Percentiles rank a stretch among this genome's conserved stretches.
These are phyloP conservation scores for Saururus chinensis DNA, from an alignment of 164 flowering plant species.

Conservation along the genomic window DNA sequence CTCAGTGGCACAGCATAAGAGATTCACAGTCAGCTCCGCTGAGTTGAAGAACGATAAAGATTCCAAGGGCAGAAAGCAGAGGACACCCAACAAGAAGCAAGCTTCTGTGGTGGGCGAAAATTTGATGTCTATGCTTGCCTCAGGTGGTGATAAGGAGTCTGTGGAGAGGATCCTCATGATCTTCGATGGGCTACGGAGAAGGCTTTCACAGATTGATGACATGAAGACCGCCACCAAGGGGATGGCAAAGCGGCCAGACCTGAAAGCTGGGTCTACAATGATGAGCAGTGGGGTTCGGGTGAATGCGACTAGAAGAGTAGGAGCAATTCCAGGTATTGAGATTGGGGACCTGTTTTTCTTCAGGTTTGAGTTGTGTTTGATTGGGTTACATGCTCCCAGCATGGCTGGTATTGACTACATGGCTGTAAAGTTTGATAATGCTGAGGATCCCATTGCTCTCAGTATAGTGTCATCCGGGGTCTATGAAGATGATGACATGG, in stretches of 20 bases:
- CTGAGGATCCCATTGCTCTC: conserved; percentile 33
- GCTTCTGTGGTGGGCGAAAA: too few species aligned
- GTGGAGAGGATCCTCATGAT: conserved; percentile 17
- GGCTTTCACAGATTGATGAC: conserved; percentile 22
- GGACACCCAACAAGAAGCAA: too few species aligned
- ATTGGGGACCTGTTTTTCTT: conserved; percentile 42
- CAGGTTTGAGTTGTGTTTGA: conserved; percentile 36
- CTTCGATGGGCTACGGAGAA: conserved; percentile 22
- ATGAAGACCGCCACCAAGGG: background rate
- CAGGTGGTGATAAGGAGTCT: conserved; percentile 11
- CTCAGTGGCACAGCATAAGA: too few species aligned
- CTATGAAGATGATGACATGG: conserved; percentile 30
- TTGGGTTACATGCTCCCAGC: conserved; percentile 35
- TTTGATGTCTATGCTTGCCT: background rate
- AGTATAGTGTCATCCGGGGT: conserved; percentile 51
- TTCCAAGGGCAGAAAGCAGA: too few species aligned
- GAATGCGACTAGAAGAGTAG: conserved; percentile 28
- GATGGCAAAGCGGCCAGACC: conserved; percentile 23
- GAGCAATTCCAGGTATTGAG: conserved; percentile 38
- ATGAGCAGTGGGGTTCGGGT: conserved; percentile 25
- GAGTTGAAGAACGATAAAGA: too few species aligned
- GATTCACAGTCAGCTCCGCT: too few species aligned
- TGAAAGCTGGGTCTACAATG: conserved; percentile 24
- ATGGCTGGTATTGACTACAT: conserved; percentile 49
- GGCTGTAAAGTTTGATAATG: conserved; percentile 14